Evolutionary conservation across 331 rosid genomes (phyloP), one percentile per base, ranked within the genome.

Genomic region (Acacia pycnantha): DNA sequence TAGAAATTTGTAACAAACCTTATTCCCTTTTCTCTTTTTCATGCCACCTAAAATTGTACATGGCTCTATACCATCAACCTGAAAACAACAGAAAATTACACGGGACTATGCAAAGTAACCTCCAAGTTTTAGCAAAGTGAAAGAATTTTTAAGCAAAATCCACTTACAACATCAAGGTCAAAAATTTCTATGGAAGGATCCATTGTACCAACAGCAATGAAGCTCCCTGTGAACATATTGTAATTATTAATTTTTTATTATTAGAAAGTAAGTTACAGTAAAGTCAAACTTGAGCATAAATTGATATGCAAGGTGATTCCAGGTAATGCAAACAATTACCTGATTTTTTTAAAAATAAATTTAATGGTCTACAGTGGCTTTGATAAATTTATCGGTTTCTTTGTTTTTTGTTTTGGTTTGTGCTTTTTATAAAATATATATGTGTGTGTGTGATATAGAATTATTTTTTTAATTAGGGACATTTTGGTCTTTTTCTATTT

Each of bases 91-190:
- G 41, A 79, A 79, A 21, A 47, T 37, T 77, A 74, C n/a, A 79
- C 47, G 31, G 70, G 46, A 72, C 71, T 73, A 22, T 44, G 31
- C 54, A 61, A 79, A 79, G 79, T 24, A 8, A 65, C 33, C 24
- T 53, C 35, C 65, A 66, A 47, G 78, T 50, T 56, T 62, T 26
- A 51, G 58, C 64, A 48, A 77, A 69, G 51, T n/a, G 37, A 11
- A 53, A 46, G 35, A 78, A 79, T 81, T 76, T 62, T 80, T 79
- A 79, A 26, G 35, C 19, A 58, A 19, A 64, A 75, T 19, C 70
- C 65, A 88, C 97, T 81, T 90, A 95, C 98, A 77, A 93, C 85
- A 84, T 95, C 98, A 83, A 95, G 98, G 88, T 95, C 97, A 97
- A 97, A 95, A 79, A 95, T 93, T 90, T 95, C 98, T 46, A 93